Base-by-base conservation (phyloP, 768 basidiomycete species). In the Serendipita sp. region DNA sequence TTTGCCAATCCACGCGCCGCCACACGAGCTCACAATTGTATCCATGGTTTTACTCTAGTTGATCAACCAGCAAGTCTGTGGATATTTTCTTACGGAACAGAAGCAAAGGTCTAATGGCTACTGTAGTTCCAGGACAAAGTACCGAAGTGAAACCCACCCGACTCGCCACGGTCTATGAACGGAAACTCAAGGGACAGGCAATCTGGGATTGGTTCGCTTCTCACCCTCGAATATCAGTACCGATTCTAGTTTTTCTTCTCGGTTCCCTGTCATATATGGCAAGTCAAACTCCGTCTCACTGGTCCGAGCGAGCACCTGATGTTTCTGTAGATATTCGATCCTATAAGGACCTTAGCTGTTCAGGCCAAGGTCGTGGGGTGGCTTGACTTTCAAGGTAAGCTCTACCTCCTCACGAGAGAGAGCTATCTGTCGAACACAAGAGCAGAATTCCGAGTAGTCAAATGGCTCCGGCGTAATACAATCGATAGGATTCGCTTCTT, bases 251-350 rank as follows among this genome's bases (percentile, higher is more conserved):
- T 47, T 96, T 97, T 73, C 75, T 98, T 1, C 72, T 98, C n/a
- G 95, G 93, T 10, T 86, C 87, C 2, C 69, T 98, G 44, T 90
- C 90, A 23, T 96, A 95, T 72, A 87, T 89, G 3, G 91, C 91
- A 67, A 66, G 84, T 74, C 64, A 45, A 7, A 51, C 63, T 30
- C 36, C 8, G 23, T 60, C 36, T 30, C 30, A 52, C 13, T 52
- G 16, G 36, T 23, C 41, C 23, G 35, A 32, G 66, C 18, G 34
- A 16, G 3, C 35, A 8, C 5, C 54, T 3, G n/a, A 51, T 46
- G n/a, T 64, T 66, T 65, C 47, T 32, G 3, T 45, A 95, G 88
- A 82, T 97, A 63, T 96, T 97, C 70, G 92, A 97, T 73, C 93
- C 93, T 2, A 81, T 99, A 46, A 85, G 95, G 32, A 82, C 85